phyloP scores from a whole-genome alignment of 352 stramenopile genomes.

The Phytophthora palmivora region DNA sequence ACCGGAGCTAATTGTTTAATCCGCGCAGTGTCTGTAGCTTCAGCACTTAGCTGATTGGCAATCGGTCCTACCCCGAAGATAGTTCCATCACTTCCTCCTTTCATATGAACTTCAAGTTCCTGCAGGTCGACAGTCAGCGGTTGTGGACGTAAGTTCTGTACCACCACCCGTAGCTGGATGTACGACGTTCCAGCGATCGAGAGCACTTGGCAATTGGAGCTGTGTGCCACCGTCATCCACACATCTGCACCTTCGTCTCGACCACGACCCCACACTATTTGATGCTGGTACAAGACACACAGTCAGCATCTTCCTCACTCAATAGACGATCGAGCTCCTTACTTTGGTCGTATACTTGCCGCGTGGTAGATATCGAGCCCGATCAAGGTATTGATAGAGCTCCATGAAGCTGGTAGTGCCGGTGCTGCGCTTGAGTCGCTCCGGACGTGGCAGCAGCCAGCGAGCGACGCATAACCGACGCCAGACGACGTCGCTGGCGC shows the following conservation, averaged over 20 bases:
- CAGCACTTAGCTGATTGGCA: constrained; percentile 18
- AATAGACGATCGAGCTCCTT: background rate
- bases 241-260: constrained; percentile 71
- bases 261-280: constrained; percentile 74
- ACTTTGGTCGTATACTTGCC: constrained; percentile 77
- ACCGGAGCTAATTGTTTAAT: constrained; percentile 44
- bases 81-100: constrained; percentile 58
- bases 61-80: constrained; percentile 44
- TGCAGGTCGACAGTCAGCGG: constrained; percentile 65
- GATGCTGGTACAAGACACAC: constrained; percentile 35
- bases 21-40: constrained; percentile 4
- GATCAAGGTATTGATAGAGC: constrained; percentile 70
- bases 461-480: constrained; percentile 50
- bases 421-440: constrained; percentile 51
- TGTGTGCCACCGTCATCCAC: constrained; percentile 79
- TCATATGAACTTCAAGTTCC: constrained; percentile 75
- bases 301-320: background rate
- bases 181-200: constrained; percentile 36
- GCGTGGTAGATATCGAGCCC: constrained; percentile 58
- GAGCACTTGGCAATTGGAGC: constrained; percentile 67
- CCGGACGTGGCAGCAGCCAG: constrained; percentile 57
- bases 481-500: constrained; percentile 62
- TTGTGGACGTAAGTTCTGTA: constrained; percentile 72
- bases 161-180: constrained; percentile 71
- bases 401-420: constrained; percentile 60